Conservation (phyloP, 768 basidiomycete species). For the Plicaturopsis crispa region DNA sequence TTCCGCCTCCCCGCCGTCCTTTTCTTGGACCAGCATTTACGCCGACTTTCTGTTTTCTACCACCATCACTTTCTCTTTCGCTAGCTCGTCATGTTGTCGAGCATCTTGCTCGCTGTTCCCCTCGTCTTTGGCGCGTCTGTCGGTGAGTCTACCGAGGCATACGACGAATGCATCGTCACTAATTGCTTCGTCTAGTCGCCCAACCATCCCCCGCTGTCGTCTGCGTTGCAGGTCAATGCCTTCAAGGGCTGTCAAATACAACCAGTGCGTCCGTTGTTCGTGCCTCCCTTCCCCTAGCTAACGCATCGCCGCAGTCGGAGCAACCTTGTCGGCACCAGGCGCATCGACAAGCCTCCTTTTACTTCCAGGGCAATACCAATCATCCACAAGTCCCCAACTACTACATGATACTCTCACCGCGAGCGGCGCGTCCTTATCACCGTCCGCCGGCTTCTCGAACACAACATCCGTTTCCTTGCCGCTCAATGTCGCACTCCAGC, state of each 20-base stretch:
- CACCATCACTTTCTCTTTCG: conserved; percentile 9
- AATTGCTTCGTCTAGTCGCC: conserved; percentile 31
- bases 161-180: neutral
- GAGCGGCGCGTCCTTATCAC: conserved; percentile 47
- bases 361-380: conserved; percentile 71
- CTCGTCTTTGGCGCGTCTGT: conserved; percentile 29
- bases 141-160: conserved; percentile 20
- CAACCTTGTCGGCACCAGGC: conserved; percentile 50
- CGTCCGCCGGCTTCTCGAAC: conserved; percentile 59
- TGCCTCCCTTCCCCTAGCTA: conserved; percentile 7
- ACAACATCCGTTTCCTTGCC: conserved; percentile 50
- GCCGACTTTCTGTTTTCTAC: conserved; percentile 13
- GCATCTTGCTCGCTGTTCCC: conserved; percentile 23
- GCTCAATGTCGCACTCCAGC: conserved; percentile 56
- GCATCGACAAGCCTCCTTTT: conserved; percentile 48
- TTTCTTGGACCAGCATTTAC: neutral
- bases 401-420: conserved; percentile 63
- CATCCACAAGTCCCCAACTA: conserved; percentile 63
- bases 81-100: conserved; percentile 30
- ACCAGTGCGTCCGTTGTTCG: conserved; percentile 42
- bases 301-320: conserved; percentile 47
- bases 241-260: conserved; percentile 70
- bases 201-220: conserved; percentile 55
- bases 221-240: conserved; percentile 86
- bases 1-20: neutral